These are phyloP conservation scores for Spathaspora boniae DNA, from an alignment of 805 yeast genomes.

Conservation along the genomic window DNA sequence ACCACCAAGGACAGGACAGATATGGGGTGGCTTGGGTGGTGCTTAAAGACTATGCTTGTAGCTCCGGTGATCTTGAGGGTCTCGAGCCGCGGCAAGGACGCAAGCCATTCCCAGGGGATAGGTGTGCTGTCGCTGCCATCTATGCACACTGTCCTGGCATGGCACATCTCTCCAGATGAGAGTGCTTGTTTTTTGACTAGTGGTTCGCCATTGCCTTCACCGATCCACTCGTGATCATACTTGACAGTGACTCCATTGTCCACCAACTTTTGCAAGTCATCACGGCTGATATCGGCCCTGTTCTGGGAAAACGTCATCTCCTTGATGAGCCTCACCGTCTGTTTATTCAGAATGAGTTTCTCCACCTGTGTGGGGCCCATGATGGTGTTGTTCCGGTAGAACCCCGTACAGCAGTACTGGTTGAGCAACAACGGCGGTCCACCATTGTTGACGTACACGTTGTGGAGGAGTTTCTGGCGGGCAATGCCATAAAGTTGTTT, in stretches of 20 bases:
- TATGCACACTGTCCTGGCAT: too few relatives aligned
- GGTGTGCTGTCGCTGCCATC: too few relatives aligned
- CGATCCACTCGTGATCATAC: too few relatives aligned
- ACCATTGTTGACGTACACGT: conserved; percentile 8
- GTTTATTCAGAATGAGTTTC: neutral
- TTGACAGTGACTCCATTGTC: neutral
- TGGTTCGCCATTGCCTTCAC: too few relatives aligned
- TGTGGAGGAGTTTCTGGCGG: neutral
- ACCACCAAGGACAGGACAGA: too few relatives aligned
- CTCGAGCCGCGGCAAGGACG: too few relatives aligned
- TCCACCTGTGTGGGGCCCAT: neutral
- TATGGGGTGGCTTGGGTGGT: too few relatives aligned
- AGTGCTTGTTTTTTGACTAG: too few relatives aligned
- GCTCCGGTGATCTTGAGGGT: too few relatives aligned
- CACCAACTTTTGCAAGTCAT: neutral
- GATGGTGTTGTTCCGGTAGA: conserved; percentile 6
- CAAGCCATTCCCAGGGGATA: too few relatives aligned
- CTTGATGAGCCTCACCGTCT: conserved; percentile 1
- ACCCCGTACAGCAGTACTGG: conserved; percentile 3
- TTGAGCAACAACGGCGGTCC: conserved; percentile 1
- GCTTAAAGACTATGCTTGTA: too few relatives aligned
- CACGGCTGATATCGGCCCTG: conserved; percentile 1
- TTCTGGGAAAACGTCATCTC: neutral
- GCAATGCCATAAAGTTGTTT: conserved; percentile 2
- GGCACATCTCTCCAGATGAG: too few relatives aligned